Evolutionary conservation across 805 yeast species (phyloP), one percentile per base, ranked within the genome.

Genomic region (Tanozyma kutaoensis): DNA sequence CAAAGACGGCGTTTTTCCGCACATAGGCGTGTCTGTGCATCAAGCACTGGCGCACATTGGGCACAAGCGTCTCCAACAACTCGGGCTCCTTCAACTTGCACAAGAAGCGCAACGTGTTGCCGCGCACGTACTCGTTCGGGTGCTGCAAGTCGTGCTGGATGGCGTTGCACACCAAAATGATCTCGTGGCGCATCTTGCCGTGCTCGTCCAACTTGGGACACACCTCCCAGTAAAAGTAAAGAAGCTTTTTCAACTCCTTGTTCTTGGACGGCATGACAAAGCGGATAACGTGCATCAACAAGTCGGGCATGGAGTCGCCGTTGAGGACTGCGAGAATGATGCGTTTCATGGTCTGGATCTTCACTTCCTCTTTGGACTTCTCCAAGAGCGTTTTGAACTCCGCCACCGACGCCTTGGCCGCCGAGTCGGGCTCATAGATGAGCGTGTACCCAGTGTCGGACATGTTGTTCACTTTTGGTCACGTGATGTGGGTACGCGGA

Each of bases 11-110:
- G 49, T 91, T 88, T 53, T 91, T 91, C 50, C 99, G 76, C 36
- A 91, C 98, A 46, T 93, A 91, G 8, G 97, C 94, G 55, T 91
- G 97, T 40, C 98, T 78, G 56, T 91, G 95, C 40, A 82, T 94
- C 42, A 93, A 63, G 58, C 96, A 85, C 32, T 73, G 72, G 44
- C 95, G 72, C 24, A 85, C 86, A 23, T 91, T 76, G 17, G 97
- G 95, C 23, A 91, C 91, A 54, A 91, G 68, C 28, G 96, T 94
- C 56, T 93, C 98, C 48, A 91, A 67, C 37, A 91, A 68, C 52
- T 91, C 98, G 2, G 93, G 78, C 58, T 91, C 97, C 47, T 75
- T 78, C 48, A 91, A 66, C 50, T 91, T 93, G 33, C 88, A 72
- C 46, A 93, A 66, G 53, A 85, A 88, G 45, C 97, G 73, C 53